A percentile compares a stretch with the other conserved stretches of the same genome.
Evolutionary conservation across 768 basidiomycete species (phyloP).

Genomic region (Agrocybe pediades): DNA sequence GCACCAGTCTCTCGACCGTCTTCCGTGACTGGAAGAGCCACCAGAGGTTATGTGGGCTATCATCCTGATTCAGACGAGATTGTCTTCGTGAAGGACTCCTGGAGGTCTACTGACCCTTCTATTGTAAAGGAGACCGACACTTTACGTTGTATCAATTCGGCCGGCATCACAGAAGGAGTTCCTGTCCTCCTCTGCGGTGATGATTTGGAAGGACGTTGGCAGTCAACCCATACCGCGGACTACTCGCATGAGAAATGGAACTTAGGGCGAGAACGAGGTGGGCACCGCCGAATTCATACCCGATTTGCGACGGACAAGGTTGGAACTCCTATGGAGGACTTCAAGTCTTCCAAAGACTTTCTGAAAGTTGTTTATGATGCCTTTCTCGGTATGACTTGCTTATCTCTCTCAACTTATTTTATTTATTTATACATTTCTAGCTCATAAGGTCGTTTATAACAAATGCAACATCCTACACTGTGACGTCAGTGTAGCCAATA

Average conservation of each 20-base stretch:
- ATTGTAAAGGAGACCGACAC: conserved; percentile 21
- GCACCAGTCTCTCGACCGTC: background rate
- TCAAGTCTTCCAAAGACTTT: background rate
- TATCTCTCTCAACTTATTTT: background rate
- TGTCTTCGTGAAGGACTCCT: conserved; percentile 32
- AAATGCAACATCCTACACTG: background rate
- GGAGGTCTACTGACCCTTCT: conserved; percentile 16
- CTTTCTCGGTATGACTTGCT: background rate
- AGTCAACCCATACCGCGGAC: background rate
- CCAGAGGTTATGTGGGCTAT: conserved; percentile 17
- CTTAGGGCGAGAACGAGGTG: background rate
- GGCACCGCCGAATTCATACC: background rate
- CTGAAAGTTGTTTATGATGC: background rate
- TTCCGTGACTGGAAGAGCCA: conserved; percentile 16
- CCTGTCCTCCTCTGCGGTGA: conserved; percentile 14
- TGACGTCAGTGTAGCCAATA: background rate
- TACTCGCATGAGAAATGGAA: background rate
- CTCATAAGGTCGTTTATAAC: background rate
- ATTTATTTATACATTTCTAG: no score
- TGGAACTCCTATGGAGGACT: background rate
- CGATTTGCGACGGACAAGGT: background rate
- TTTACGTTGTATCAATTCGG: conserved; percentile 13
- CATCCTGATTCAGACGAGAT: conserved; percentile 9
- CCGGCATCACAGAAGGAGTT: conserved; percentile 15
- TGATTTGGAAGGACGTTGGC: background rate